Evolutionary conservation across 768 basidiomycete species (phyloP).

Genomic region (Agaricus bisporus): DNA sequence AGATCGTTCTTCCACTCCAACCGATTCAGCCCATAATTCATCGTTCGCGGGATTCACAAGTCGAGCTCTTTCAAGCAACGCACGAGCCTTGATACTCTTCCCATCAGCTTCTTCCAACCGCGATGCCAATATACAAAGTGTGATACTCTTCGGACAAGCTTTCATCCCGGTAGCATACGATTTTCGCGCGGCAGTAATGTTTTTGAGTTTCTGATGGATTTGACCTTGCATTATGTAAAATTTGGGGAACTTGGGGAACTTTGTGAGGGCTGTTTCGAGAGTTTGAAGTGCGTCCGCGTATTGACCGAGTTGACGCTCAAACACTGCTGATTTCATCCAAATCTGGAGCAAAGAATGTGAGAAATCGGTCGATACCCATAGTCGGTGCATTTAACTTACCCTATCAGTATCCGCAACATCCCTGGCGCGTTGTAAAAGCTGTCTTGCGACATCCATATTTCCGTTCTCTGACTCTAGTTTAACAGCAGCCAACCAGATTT

Average conservation of each 20-base stretch:
- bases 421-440: constrained; percentile 83
- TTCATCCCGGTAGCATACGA: constrained; percentile 83
- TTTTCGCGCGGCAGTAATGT: constrained; percentile 62
- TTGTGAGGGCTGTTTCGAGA: constrained; percentile 64
- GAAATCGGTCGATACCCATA: neutral
- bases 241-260: constrained; percentile 88
- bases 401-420: constrained; percentile 89
- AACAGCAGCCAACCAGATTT: constrained; percentile 96
- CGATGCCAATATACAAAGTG: constrained; percentile 86
- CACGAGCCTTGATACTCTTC: constrained; percentile 87
- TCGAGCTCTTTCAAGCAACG: constrained; percentile 86
- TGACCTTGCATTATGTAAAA: constrained; percentile 98
- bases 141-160: constrained; percentile 78
- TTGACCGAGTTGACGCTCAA: constrained; percentile 86
- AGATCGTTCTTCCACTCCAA: constrained; percentile 87
- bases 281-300: constrained; percentile 70
- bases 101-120: constrained; percentile 87
- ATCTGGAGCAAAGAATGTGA: constrained; percentile 46
- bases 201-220: constrained; percentile 62
- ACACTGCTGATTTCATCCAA: constrained; percentile 98
- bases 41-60: constrained; percentile 83
- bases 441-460: constrained; percentile 78
- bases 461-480: constrained; percentile 97
- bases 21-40: constrained; percentile 84
- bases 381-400: constrained; percentile 36